Conservation (phyloP, 1,284 basidiomycete genomes). For the Megacollybia platyphylla region DNA sequence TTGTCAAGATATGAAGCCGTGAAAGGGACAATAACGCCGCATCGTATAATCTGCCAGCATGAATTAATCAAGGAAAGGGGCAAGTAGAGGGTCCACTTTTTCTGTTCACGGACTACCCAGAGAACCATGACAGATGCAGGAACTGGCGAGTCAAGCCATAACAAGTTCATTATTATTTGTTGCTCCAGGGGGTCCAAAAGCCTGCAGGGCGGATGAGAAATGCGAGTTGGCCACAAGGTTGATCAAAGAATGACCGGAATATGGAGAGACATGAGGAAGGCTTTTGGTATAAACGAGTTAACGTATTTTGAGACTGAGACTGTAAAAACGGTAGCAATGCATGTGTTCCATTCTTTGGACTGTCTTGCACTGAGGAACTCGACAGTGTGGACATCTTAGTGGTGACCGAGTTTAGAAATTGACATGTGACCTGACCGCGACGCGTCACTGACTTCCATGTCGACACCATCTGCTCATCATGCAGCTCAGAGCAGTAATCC, state of each 20-base stretch:
- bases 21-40: conserved; percentile 54
- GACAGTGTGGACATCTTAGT: not conserved
- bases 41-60: conserved; percentile 52
- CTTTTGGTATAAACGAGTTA: conserved; percentile 77
- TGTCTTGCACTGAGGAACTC: not conserved
- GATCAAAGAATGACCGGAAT: conserved; percentile 51
- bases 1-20: conserved; percentile 66
- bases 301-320: conserved; percentile 72
- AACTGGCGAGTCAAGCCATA: conserved; percentile 84
- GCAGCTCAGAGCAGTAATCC: conserved; percentile 56
- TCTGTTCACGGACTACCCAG: conserved; percentile 70
- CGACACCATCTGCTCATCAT: conserved; percentile 33
- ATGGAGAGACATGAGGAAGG: conserved; percentile 92
- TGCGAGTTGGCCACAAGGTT: conserved; percentile 1
- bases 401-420: not conserved
- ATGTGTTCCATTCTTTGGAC: conserved; percentile 27
- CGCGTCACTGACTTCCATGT: conserved; percentile 12
- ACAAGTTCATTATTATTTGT: conserved; percentile 82
- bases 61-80: conserved; percentile 10
- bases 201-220: conserved; percentile 26
- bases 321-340: conserved; percentile 75
- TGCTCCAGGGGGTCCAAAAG: conserved; percentile 79
- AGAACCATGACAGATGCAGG: conserved; percentile 61
- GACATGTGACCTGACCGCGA: not conserved
- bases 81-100: conserved; percentile 36